Conservation (phyloP, 495 filamentous ascomycete genomes). For the Aspergillus olivimuriae region DNA sequence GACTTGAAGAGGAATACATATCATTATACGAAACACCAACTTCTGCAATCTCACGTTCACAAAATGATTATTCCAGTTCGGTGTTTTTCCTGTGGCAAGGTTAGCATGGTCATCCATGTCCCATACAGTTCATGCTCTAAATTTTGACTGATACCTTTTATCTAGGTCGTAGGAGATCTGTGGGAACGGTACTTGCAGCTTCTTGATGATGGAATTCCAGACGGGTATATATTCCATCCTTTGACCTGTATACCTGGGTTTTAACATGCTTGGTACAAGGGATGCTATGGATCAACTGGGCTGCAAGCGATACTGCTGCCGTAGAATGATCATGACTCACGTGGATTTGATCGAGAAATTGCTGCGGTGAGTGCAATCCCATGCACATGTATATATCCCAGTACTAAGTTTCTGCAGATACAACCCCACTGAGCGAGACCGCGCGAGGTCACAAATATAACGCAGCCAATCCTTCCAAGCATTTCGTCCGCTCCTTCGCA, state of each 20-base stretch:
- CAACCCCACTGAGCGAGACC: slow-evolving; percentile 31
- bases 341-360: slow-evolving; percentile 98
- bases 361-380: slow-evolving; percentile 59
- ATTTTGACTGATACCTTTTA: slow-evolving; percentile 11
- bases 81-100: slow-evolving; percentile 99
- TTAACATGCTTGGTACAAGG: slow-evolving; percentile 34
- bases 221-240: slow-evolving; percentile 56
- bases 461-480: background rate
- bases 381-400: background rate
- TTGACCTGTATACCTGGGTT: background rate
- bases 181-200: slow-evolving; percentile 90
- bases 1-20: too few species aligned
- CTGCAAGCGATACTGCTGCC: slow-evolving; percentile 93
- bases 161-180: slow-evolving; percentile 87
- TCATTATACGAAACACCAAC: too few species aligned
- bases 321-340: slow-evolving; percentile 99
- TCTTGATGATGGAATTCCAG: slow-evolving; percentile 66
- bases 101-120: slow-evolving; percentile 28
- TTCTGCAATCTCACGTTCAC: too few species aligned
- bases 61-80: slow-evolving; percentile 97
- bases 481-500: too few species aligned
- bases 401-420: slow-evolving; percentile 14
- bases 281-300: slow-evolving; percentile 92
- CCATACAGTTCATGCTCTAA: background rate
- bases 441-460: slow-evolving; percentile 29